Base-by-base conservation (phyloP, 257 asterid genomes). In the Solanum stenotomum region DNA sequence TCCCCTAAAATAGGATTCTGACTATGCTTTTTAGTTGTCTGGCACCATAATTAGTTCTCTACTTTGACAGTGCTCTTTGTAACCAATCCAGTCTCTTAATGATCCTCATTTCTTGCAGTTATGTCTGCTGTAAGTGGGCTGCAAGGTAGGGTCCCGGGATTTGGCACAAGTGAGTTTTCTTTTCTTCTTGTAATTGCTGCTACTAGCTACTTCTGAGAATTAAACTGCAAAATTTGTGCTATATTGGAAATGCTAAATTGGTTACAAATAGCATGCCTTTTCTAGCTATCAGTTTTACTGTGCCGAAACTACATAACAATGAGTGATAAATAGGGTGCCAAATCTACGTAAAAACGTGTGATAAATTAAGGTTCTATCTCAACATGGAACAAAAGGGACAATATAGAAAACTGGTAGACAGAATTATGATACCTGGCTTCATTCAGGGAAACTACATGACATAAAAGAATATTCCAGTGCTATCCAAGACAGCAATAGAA, bases 51-150 rank as follows among this genome's bases (percentile, higher is more conserved):
- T 25, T 46, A 16, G 40, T 18, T 81, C 67, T 81, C 42, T 81
- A 79, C 27, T 25, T 42, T 79, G 7, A 44, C n/a, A 79, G 37
- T 44, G 37, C 13, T 15, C 25, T 79, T 42, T 44, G 65, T 44
- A 27, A 79, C 67, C 37, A 4, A 79, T 44, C 85, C 25, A 79
- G 65, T 79, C 67, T 79, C 14, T 79, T 67, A 40, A 85, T 42
- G 61, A 78, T 87, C 91, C 85, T 90, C 27, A 46, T 89, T 79
- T 85, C 82, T 90, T 89, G 89, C 98, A 97, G 99, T 97, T 81
- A 94, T 97, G 98, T 97, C 99, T 84, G 98, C 98, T 79, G 96
- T 97, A 89, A 96, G 98, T 67, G 99, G 99, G 90, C 91, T 97
- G 88, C 94, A 96, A 90, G 98, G 96, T 87, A 95, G 93, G 67